Conservation (phyloP, 352 stramenopile genomes). For the Phytophthora gonapodyides region DNA sequence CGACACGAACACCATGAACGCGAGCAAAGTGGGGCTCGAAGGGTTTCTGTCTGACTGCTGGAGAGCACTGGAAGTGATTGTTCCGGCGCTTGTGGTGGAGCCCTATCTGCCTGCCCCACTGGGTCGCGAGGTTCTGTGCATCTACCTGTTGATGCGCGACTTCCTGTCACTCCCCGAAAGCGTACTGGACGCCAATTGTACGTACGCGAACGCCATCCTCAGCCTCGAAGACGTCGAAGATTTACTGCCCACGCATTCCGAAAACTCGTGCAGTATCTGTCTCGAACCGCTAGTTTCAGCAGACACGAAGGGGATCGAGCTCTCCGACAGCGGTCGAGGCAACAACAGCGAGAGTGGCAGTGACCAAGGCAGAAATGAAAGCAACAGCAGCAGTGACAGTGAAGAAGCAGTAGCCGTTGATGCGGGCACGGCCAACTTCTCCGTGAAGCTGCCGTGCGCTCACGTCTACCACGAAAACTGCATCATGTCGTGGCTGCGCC, state of each 20-base stretch:
- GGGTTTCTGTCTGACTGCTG: slow-evolving; percentile 54
- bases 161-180: slow-evolving; percentile 54
- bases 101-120: slow-evolving; percentile 41
- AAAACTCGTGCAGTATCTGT: slow-evolving; percentile 64
- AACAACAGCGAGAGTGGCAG: slow-evolving; percentile 1
- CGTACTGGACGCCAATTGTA: slow-evolving; percentile 54
- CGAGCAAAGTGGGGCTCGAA: slow-evolving; percentile 44
- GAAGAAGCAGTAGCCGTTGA: slow-evolving; percentile 3
- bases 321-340: slow-evolving; percentile 9
- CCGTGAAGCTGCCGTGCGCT: slow-evolving; percentile 52
- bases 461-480: slow-evolving; percentile 73
- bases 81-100: slow-evolving; percentile 52
- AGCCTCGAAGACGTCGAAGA: slow-evolving; percentile 59
- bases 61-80: slow-evolving; percentile 48
- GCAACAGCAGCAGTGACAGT: slow-evolving; percentile 2
- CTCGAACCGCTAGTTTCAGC: slow-evolving; percentile 42
- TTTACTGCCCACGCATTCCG: slow-evolving; percentile 34
- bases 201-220: slow-evolving; percentile 62
- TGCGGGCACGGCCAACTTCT: slow-evolving; percentile 23
- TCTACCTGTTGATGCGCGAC: slow-evolving; percentile 60
- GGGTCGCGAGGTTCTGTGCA: slow-evolving; percentile 41
- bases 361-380: not conserved
- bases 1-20: slow-evolving; percentile 39
- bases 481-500: slow-evolving; percentile 66
- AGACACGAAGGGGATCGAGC: slow-evolving; percentile 27